Evolutionary conservation across 2,329 filamentous ascomycete genomes (phyloP).

Genomic region (Aureobasidium lini): DNA sequence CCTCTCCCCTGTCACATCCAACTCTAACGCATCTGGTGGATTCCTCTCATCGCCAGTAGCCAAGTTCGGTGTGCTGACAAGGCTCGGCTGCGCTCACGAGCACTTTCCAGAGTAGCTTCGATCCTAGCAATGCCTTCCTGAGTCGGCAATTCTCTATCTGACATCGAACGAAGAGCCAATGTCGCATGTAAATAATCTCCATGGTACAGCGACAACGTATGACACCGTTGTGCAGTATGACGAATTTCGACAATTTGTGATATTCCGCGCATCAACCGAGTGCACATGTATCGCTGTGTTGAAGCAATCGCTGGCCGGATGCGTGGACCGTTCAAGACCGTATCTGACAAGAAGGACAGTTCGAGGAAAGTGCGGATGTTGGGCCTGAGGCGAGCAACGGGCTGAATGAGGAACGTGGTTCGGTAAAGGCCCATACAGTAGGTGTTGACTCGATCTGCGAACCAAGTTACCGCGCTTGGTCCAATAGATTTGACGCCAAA

Average conservation of each 20-base stretch:
- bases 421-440: no score
- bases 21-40: no score
- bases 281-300: no score
- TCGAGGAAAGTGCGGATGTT: not conserved
- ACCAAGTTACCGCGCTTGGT: no score
- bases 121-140: not conserved
- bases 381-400: not conserved
- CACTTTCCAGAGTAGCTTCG: not conserved
- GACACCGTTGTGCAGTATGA: not conserved
- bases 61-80: no score
- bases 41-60: no score
- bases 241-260: accelerated
- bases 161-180: not conserved
- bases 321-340: no score
- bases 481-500: not conserved
- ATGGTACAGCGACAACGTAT: not conserved
- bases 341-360: no score
- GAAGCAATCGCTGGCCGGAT: no score
- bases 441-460: no score
- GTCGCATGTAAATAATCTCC: not conserved
- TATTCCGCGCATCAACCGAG: not conserved
- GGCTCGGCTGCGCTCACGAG: not conserved
- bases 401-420: not conserved
- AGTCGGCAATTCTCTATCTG: not conserved
- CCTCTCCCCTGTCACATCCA: no score